phyloP scores from a whole-genome alignment of 805 yeast species.

The Kodamaea neixiangensis region DNA sequence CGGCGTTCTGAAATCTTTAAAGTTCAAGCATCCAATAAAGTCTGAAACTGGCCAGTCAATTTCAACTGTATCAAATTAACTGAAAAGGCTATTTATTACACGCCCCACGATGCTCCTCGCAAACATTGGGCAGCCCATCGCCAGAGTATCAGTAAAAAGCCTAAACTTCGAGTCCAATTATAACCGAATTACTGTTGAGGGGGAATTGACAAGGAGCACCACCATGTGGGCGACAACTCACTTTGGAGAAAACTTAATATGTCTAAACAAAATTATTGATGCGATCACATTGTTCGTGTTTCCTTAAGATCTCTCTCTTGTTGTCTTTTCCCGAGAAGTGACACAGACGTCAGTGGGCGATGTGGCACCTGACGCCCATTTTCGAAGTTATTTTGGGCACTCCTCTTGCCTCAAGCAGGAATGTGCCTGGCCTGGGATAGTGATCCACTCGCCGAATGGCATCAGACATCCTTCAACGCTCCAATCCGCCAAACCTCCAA shows the following conservation, averaged over 20 bases:
- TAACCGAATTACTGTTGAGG: not conserved
- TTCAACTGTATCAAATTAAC: not conserved
- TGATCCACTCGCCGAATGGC: not conserved
- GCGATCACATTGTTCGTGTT: not conserved
- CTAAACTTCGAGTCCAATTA: not conserved
- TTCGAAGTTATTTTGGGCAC: not conserved
- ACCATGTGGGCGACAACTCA: not conserved
- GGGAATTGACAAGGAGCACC: not conserved
- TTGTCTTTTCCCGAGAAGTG: not conserved
- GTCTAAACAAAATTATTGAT: not conserved
- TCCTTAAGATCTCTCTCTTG: not conserved
- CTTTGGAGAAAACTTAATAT: not conserved
- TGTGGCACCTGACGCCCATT: not conserved
- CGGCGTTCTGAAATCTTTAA: not conserved
- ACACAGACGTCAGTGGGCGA: not conserved
- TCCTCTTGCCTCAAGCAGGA: not conserved
- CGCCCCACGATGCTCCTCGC: not conserved
- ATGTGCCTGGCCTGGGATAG: not conserved
- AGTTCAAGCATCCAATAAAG: not conserved
- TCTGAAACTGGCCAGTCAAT: not conserved
- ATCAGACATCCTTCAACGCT: conserved; percentile 15
- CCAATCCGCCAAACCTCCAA: conserved; percentile 87
- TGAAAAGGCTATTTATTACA: not conserved
- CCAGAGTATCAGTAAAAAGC: not conserved
- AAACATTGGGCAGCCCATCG: not conserved